A percentile compares a stretch with the other conserved stretches of the same genome.
Evolutionary conservation across 805 yeast species (phyloP).

Genomic region (Suhomyces vadensis): DNA sequence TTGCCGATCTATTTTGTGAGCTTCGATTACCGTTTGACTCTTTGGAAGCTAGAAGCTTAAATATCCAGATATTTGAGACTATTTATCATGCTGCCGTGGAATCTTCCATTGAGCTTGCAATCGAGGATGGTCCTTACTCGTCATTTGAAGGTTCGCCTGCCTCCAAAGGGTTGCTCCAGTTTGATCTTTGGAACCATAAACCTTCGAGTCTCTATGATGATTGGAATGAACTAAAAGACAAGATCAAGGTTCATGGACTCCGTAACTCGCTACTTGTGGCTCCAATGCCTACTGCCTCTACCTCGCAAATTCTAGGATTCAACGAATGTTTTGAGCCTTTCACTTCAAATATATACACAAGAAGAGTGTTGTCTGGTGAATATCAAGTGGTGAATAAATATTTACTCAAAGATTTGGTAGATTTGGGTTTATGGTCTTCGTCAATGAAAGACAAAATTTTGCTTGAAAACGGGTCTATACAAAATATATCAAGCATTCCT

Average conservation of each 20-base stretch:
- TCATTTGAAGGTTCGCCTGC: constrained; percentile 60
- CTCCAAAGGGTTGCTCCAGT: constrained; percentile 56
- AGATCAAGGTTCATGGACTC: constrained; percentile 50
- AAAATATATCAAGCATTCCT: constrained; percentile 54
- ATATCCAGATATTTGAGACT: constrained; percentile 61
- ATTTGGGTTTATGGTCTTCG: constrained; percentile 59
- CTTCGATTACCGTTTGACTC: constrained; percentile 60
- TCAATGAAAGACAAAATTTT: constrained; percentile 57
- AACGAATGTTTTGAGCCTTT: constrained; percentile 66
- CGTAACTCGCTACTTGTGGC: constrained; percentile 63
- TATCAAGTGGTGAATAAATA: constrained; percentile 64
- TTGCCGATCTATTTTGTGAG: constrained; percentile 59
- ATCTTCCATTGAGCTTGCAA: constrained; percentile 56
- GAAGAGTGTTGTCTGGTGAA: constrained; percentile 65
- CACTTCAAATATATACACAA: constrained; percentile 61
- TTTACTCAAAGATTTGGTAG: constrained; percentile 57
- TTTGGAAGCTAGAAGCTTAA: constrained; percentile 54
- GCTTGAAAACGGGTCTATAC: constrained; percentile 59
- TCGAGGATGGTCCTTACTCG: constrained; percentile 51
- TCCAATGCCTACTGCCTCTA: constrained; percentile 69
- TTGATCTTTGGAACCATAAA: constrained; percentile 58
- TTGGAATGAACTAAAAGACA: constrained; percentile 57
- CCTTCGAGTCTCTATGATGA: constrained; percentile 51
- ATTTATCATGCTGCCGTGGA: constrained; percentile 61
- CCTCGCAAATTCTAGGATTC: constrained; percentile 61